Base-by-base conservation (phyloP, 768 basidiomycete species). In the Suillus sp. region DNA sequence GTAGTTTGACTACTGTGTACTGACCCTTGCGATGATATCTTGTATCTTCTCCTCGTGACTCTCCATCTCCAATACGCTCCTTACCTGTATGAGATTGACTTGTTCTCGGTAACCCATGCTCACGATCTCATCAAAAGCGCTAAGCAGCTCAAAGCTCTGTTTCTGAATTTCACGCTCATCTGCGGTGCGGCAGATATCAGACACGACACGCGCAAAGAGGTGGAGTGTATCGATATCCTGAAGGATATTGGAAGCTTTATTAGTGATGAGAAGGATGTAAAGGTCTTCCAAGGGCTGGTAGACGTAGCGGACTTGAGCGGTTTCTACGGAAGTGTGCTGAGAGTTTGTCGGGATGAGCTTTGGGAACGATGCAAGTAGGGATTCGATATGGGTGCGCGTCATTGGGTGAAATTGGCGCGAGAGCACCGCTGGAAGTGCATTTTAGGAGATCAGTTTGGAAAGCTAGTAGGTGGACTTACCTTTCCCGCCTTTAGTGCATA, bases 201-300 rank as follows among this genome's bases (percentile, higher is more conserved):
- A 95, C 16, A 97, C 95, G 54, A 97, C 90, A 38, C 96, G 89
- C 1, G 96, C 90, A 69, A 97, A 91, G 42, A 99, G 90, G 68
- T 96, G 93, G 0, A 99, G 83, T 0, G 96, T 99, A 63, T 97
- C 92, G 67, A 99, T 96, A 75, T 99, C 97, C 80, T 97, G 97
- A 43, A 99, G 81, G 70, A 99, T 99, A 72, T 99, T 99, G n/a
- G 93, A 95, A 9, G 94, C 93, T 76, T 97, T 98, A 80, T 98
- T 99, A 61, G 96, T 99, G 78, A 99, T 96, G 67, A 99, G 84
- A 68, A 99, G 84, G 64, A 99, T 96, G 78, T 98, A 99, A 30
- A 99, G 87, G 74, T 98, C 95, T 76, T 97, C 95, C 53, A 98
- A 85, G 0, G 95, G 95, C 71, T 97, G 95, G 76, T 96, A 98